phyloP scores from a whole-genome alignment of 2,329 filamentous ascomycete genomes.

The Trichocomaceae sp. region DNA sequence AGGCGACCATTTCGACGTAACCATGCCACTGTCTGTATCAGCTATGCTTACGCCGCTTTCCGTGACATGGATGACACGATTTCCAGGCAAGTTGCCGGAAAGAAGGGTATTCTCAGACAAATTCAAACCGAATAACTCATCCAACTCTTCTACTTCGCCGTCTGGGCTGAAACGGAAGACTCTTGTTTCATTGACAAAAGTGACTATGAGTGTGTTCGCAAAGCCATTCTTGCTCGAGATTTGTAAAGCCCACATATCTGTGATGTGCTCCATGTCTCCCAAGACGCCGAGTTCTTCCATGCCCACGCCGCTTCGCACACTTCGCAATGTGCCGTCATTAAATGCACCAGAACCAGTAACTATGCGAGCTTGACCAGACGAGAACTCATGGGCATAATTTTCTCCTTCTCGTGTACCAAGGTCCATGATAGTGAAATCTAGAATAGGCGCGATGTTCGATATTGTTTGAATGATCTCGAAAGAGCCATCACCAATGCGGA shows the following conservation, averaged over 20 bases:
- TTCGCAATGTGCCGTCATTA: conserved; percentile 79
- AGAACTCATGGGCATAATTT: conserved; percentile 78
- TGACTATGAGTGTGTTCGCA: conserved; percentile 67
- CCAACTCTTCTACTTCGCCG: conserved; percentile 79
- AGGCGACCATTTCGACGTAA: conserved; percentile 43
- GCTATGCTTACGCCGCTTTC: conserved; percentile 55
- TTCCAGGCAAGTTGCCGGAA: conserved; percentile 57
- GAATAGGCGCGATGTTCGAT: conserved; percentile 78
- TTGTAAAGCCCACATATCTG: conserved; percentile 65
- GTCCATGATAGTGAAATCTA: conserved; percentile 95
- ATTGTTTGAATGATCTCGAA: conserved; percentile 68
- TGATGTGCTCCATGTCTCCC: conserved; percentile 68
- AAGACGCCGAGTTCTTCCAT: conserved; percentile 80
- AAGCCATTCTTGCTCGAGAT: conserved; percentile 39
- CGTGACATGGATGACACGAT: conserved; percentile 70
- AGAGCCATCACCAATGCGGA: conserved; percentile 55
- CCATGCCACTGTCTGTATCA: conserved; percentile 48
- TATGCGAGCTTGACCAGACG: conserved; percentile 86
- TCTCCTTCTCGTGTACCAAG: conserved; percentile 80
- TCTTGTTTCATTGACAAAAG: conserved; percentile 76
- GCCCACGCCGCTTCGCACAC: conserved; percentile 87
- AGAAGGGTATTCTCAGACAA: conserved; percentile 67
- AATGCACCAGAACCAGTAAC: conserved; percentile 89
- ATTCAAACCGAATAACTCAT: conserved; percentile 63
- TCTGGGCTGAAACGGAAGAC: conserved; percentile 68